Percentiles rank a stretch among this genome's conserved stretches.
Conservation (phyloP, 2,329 filamentous ascomycete species). For the Akanthomyces uredinophilus region DNA sequence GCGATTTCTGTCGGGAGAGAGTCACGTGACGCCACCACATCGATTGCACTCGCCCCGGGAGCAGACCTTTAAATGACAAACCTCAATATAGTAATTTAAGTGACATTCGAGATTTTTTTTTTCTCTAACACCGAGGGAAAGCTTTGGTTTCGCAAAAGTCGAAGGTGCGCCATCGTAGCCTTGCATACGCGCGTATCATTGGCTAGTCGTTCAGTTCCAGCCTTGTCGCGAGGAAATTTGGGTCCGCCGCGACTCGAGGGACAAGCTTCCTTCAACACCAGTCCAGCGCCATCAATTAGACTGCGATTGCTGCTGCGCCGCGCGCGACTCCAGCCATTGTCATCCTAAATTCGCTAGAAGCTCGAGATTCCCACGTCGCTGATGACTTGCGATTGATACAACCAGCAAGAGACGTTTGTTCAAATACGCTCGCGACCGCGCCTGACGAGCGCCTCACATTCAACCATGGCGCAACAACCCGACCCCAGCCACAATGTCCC, state of each 20-base stretch:
- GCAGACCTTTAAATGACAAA: neutral
- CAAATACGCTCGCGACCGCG: neutral
- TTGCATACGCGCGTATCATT: slow-evolving; percentile 22
- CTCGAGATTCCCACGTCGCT: neutral
- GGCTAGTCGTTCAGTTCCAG: slow-evolving; percentile 18
- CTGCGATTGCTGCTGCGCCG: slow-evolving; percentile 5
- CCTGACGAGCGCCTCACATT: neutral
- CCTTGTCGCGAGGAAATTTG: slow-evolving; percentile 36
- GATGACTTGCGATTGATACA: slow-evolving; percentile 1
- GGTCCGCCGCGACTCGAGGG: slow-evolving; percentile 18
- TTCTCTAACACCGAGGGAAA: too few species aligned
- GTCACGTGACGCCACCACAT: neutral
- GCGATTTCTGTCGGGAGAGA: neutral
- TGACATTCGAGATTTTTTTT: neutral
- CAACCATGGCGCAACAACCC: slow-evolving; percentile 32
- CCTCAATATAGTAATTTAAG: neutral
- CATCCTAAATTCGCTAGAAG: neutral
- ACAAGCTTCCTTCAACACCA: slow-evolving; percentile 18
- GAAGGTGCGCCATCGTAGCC: neutral
- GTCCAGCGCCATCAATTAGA: slow-evolving; percentile 14
- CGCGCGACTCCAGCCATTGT: slow-evolving; percentile 4
- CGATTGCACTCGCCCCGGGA: neutral
- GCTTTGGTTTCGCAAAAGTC: neutral
- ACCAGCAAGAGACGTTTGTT: neutral
- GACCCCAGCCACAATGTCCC: slow-evolving; percentile 40